Percentiles rank a stretch among this genome's conserved stretches.
These are phyloP conservation scores for Aspergillus neoniger DNA, from an alignment of 2,329 filamentous ascomycete genomes.

Conservation along the genomic window DNA sequence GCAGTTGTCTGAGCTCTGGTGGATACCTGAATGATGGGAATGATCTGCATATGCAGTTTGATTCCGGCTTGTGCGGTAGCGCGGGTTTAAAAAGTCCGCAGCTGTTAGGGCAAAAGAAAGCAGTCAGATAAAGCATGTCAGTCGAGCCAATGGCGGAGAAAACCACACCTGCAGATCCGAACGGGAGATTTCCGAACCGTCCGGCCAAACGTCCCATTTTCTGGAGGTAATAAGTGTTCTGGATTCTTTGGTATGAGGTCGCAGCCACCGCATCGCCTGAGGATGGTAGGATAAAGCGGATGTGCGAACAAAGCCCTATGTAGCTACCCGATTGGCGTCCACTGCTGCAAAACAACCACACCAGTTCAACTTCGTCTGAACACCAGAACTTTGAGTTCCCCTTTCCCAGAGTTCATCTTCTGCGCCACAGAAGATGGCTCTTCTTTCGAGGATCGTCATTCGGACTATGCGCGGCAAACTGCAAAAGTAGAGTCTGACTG, in stretches of 20 bases:
- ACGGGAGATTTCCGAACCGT: slow-evolving; percentile 7
- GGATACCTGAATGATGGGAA: neutral
- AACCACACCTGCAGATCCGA: neutral
- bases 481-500: neutral
- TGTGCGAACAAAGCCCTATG: slow-evolving; percentile 30
- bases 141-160: neutral
- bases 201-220: slow-evolving; percentile 15
- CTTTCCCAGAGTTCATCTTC: neutral
- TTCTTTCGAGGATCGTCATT: neutral
- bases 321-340: slow-evolving; percentile 25
- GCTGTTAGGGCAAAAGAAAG: neutral
- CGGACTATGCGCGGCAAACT: neutral
- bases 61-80: neutral
- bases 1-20: neutral
- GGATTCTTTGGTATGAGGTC: slow-evolving; percentile 6
- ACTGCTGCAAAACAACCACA: slow-evolving; percentile 19
- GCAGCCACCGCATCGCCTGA: slow-evolving; percentile 1
- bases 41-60: neutral
- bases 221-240: neutral
- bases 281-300: slow-evolving; percentile 6
- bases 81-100: neutral
- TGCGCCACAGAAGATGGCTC: neutral
- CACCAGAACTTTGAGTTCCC: neutral
- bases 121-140: neutral
- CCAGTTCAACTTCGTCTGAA: neutral